Evolutionary conservation across 148 eudicot genomes (phyloP), one percentile per base, ranked within the genome.

Genomic region (Cornus suecica): DNA sequence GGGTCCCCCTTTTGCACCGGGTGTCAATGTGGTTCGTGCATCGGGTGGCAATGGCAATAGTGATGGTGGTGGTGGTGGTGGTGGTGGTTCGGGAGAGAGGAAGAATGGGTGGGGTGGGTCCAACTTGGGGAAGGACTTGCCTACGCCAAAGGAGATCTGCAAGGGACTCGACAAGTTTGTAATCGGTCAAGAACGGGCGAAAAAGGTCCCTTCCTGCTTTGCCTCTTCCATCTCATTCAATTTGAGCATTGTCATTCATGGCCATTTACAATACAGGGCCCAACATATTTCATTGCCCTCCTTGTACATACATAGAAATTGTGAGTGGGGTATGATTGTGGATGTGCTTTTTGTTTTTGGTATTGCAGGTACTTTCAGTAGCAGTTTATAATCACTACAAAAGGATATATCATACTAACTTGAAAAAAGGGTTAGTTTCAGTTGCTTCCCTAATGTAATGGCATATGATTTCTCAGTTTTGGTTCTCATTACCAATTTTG

Each of bases 331-430:
- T 8, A 37, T 37, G 0, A 37, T 37, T 37, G 9, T 37, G 42
- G 13, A 48, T 48, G 18, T 48, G 18, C 18, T 48, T 48, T 13
- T 13, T 48, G 54, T 48, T 48, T 48, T 16, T 48, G 5, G 54
- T 75, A 65, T 80, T 83, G 71, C 88, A 93, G 96, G 98, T 91
- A 78, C 90, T 93, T 68, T 93, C 98, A 66, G 98, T 93, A 70
- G 98, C 96, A 74, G 98, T 93, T 74, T 88, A 93, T 75, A 93
- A 93, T 74, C 98, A 93, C 79, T 93, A 93, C 85, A 93, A 93
- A 74, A 88, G 98, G 88, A 91, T 93, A 69, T 84, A 86, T 70
- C 83, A 89, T 78, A 81, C 83, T 66, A 85, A 89, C 68, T 67
- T 84, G 71, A 79, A 74, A 74, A 89, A 87, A 81, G 88, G 94